Evolutionary conservation across 2,329 filamentous ascomycete species (phyloP).

Genomic region (Pyrenochaeta sp.): DNA sequence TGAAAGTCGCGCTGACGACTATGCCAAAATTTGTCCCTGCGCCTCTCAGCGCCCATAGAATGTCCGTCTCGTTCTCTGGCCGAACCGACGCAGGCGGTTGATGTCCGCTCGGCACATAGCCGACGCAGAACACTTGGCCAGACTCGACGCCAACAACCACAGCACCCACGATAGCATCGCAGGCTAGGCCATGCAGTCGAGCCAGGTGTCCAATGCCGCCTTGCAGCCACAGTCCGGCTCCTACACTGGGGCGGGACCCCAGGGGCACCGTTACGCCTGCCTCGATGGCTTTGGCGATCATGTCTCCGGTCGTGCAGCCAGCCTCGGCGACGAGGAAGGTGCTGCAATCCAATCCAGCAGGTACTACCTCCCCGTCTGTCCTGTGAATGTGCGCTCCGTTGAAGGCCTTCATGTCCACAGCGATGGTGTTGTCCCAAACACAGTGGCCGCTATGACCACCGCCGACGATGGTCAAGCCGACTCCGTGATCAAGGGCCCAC

Average conservation of each 20-base stretch:
- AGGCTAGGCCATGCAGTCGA: conserved; percentile 63
- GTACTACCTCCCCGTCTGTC: conserved; percentile 17
- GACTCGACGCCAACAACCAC: conserved; percentile 63
- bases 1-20: conserved; percentile 62
- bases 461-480: conserved; percentile 61
- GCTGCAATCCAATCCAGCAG: conserved; percentile 22
- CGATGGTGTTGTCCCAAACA: conserved; percentile 59
- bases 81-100: conserved; percentile 51
- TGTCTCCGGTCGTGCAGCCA: conserved; percentile 65
- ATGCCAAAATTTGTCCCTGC: conserved; percentile 68
- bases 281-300: conserved; percentile 57
- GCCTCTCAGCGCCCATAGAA: conserved; percentile 66
- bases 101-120: conserved; percentile 58
- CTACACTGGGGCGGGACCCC: conserved; percentile 68
- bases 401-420: conserved; percentile 67
- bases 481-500: conserved; percentile 61
- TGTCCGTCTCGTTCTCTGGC: conserved; percentile 58
- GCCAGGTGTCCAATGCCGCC: conserved; percentile 70
- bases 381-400: conserved; percentile 56
- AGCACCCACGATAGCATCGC: conserved; percentile 67
- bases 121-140: conserved; percentile 59
- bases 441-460: conserved; percentile 69
- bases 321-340: conserved; percentile 59
- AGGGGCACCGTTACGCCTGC: conserved; percentile 64
- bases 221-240: conserved; percentile 69